phyloP scores from a whole-genome alignment of 1,284 basidiomycete genomes.

The Paramarasmius palmivorus region DNA sequence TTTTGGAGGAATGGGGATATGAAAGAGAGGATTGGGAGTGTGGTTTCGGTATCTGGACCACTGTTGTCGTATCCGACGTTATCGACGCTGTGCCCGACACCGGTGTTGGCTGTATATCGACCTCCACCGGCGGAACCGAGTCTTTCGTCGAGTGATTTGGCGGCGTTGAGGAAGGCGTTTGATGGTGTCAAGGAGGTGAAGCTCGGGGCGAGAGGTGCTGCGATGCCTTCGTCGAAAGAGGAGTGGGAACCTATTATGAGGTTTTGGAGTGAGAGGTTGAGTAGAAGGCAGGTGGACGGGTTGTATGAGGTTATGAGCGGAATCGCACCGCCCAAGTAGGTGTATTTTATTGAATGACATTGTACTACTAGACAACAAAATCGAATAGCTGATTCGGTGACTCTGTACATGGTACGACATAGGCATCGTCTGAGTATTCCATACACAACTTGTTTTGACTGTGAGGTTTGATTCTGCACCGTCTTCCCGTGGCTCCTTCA shows the following conservation, averaged over 20 bases:
- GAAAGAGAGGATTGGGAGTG: conserved; percentile 53
- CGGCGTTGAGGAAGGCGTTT: conserved; percentile 63
- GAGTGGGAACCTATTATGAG: conserved; percentile 86
- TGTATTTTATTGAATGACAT: no score
- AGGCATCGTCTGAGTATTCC: no score
- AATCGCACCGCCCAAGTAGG: neutral
- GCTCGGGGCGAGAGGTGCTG: conserved; percentile 40
- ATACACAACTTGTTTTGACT: no score
- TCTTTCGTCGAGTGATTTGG: conserved; percentile 43
- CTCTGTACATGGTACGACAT: no score
- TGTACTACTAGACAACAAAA: no score
- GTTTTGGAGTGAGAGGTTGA: conserved; percentile 80
- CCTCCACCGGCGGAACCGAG: conserved; percentile 43
- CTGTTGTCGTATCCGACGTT: conserved; percentile 76
- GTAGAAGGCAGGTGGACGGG: conserved; percentile 60
- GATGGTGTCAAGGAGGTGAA: conserved; percentile 47
- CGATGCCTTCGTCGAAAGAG: conserved; percentile 75
- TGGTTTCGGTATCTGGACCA: conserved; percentile 70
- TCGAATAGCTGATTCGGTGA: no score
- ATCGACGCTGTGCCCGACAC: conserved; percentile 52
- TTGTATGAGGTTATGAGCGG: conserved; percentile 76
- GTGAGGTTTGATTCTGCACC: no score
- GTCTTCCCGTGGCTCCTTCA: no score
- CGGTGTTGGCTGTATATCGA: conserved; percentile 64
- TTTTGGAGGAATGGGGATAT: conserved; percentile 43